A percentile compares a stretch with the other conserved stretches of the same genome.
These are phyloP conservation scores for Amanita rimosa DNA, from an alignment of 768 basidiomycete genomes.

Conservation along the genomic window DNA sequence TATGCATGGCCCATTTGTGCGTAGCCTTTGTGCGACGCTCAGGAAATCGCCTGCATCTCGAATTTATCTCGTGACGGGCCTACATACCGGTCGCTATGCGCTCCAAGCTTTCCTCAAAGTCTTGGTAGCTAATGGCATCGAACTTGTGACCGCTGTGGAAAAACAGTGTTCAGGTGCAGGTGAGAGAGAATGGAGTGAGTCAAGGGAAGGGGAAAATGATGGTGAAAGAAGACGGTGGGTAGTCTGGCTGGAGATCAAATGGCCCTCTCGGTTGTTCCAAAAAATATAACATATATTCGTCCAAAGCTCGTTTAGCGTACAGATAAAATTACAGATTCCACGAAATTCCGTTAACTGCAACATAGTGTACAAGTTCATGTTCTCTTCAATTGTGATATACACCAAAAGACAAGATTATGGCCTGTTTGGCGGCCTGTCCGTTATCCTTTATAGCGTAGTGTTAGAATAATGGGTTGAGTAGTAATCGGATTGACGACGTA, in stretches of 20 bases:
- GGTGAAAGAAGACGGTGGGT: constrained; percentile 62
- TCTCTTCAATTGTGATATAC: constrained; percentile 7
- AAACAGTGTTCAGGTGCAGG: constrained; percentile 28
- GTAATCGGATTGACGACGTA: constrained; percentile 17
- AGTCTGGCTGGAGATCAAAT: constrained; percentile 51
- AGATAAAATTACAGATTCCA: neutral
- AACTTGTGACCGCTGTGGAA: constrained; percentile 34
- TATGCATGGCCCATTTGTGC: constrained; percentile 40
- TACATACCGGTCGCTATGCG: constrained; percentile 71
- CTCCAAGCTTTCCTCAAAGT: constrained; percentile 46
- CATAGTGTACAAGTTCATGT: neutral
- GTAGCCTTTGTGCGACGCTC: constrained; percentile 39
- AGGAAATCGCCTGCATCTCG: constrained; percentile 31
- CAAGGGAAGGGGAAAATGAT: constrained; percentile 48
- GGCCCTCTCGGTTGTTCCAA: constrained; percentile 15
- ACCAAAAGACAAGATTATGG: constrained; percentile 39
- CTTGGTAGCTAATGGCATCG: constrained; percentile 29
- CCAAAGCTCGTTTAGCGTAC: neutral
- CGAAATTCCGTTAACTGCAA: neutral
- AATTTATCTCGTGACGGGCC: constrained; percentile 55
- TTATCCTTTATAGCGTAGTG: constrained; percentile 20
- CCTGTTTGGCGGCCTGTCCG: constrained; percentile 23
- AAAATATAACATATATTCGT: neutral
- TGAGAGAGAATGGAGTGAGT: constrained; percentile 40
- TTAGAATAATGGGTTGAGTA: neutral